Evolutionary conservation across 2,329 filamentous ascomycete genomes (phyloP).

Genomic region (Fonsecaea erecta): DNA sequence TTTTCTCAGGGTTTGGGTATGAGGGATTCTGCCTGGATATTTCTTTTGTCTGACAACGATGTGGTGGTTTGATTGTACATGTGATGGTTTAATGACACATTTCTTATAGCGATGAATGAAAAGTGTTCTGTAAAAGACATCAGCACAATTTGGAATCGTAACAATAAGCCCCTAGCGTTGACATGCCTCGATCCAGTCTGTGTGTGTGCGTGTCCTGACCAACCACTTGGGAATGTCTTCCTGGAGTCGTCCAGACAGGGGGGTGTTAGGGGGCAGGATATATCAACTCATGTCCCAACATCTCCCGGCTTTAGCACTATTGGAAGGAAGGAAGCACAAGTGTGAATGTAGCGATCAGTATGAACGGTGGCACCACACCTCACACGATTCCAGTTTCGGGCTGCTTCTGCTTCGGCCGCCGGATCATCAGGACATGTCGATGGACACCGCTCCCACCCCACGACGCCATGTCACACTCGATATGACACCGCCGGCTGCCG

Average conservation of each 20-base stretch:
- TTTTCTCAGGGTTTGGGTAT: neutral
- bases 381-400: too few species aligned
- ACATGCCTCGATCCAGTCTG: too few species aligned
- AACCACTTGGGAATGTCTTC: too few species aligned
- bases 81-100: neutral
- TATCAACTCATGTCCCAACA: too few species aligned
- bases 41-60: neutral
- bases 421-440: slow-evolving; percentile 23
- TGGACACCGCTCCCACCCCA: slow-evolving; percentile 25
- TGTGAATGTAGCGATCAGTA: too few species aligned
- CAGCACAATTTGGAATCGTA: neutral
- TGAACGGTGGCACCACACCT: too few species aligned
- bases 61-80: neutral
- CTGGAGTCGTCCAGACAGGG: too few species aligned
- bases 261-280: too few species aligned
- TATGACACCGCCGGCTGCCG: neutral
- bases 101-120: neutral
- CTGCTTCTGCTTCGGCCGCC: slow-evolving; percentile 3
- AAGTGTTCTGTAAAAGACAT: neutral
- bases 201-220: too few species aligned
- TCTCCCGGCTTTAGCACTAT: too few species aligned
- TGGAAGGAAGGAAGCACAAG: too few species aligned
- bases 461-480: slow-evolving; percentile 23
- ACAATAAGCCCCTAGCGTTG: too few species aligned
- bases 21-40: neutral